These are phyloP conservation scores for Heterobasidion annosum DNA, from an alignment of 1,284 basidiomycete species.

Conservation along the genomic window DNA sequence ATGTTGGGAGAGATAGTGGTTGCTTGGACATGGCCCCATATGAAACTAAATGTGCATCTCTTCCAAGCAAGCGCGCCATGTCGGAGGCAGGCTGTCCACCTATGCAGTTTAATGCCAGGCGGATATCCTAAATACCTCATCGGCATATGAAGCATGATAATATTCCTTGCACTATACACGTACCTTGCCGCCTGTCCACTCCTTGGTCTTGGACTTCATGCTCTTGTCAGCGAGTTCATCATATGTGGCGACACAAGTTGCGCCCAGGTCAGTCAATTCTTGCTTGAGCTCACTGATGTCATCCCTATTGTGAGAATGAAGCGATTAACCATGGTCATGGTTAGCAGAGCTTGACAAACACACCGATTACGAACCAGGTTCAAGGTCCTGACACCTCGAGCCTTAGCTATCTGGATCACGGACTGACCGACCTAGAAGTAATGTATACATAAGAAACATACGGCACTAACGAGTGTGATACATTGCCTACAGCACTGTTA, in stretches of 20 bases:
- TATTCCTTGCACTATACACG: not conserved
- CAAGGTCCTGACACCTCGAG: constrained; percentile 58
- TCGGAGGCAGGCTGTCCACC: constrained; percentile 59
- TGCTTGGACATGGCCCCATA: constrained; percentile 87
- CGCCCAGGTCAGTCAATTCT: constrained; percentile 53
- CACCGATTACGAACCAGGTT: constrained; percentile 73
- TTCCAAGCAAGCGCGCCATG: constrained; percentile 60
- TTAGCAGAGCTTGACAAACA: constrained; percentile 3
- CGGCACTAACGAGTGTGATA: no score
- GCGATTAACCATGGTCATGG: not conserved
- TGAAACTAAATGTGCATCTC: constrained; percentile 66
- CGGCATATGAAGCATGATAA: not conserved
- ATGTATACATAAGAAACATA: not conserved
- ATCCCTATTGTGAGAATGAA: constrained; percentile 27
- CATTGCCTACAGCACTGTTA: constrained; percentile 62
- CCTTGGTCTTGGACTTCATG: constrained; percentile 34
- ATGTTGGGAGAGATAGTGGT: constrained; percentile 70
- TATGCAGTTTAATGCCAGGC: constrained; percentile 74
- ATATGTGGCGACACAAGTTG: constrained; percentile 67
- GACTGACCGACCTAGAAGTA: constrained; percentile 59
- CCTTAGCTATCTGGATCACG: constrained; percentile 73
- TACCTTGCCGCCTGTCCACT: constrained; percentile 53
- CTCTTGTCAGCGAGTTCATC: constrained; percentile 54
- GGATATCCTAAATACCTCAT: constrained; percentile 32
- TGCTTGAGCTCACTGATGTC: constrained; percentile 40